Evolutionary conservation across 345 rosid species (phyloP).

Genomic region (Mercurialis annua): DNA sequence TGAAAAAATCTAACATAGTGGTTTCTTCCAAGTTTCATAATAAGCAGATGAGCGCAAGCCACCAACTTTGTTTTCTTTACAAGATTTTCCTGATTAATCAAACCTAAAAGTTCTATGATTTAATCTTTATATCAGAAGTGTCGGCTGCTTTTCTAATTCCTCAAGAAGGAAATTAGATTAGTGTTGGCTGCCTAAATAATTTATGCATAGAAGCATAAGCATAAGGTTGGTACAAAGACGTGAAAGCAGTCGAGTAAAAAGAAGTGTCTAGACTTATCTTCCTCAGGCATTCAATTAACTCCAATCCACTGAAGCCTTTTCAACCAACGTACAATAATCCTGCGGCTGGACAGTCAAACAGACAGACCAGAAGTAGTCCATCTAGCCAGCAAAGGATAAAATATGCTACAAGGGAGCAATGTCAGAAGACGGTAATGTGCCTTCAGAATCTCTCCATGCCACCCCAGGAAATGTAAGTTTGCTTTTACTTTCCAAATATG

Average conservation of each 20-base stretch:
- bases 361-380: too few relatives aligned
- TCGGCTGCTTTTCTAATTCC: slow-evolving; percentile 8
- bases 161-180: not conserved
- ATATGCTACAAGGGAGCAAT: too few relatives aligned
- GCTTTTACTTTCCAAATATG: not conserved
- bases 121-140: slow-evolving; percentile 13
- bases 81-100: slow-evolving; percentile 21
- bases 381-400: too few relatives aligned
- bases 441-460: not conserved
- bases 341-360: too few relatives aligned
- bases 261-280: not conserved
- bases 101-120: slow-evolving; percentile 27
- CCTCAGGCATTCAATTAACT: not conserved
- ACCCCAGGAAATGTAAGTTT: not conserved
- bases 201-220: not conserved
- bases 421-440: not conserved
- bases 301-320: too few relatives aligned
- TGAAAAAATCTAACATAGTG: slow-evolving; percentile 12
- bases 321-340: too few relatives aligned
- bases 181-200: slow-evolving; percentile 11
- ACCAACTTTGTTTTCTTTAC: slow-evolving; percentile 42
- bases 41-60: slow-evolving; percentile 59
- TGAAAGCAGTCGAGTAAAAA: not conserved
- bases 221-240: not conserved
- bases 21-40: slow-evolving; percentile 5